phyloP scores from a whole-genome alignment of 768 basidiomycete genomes.

The Rhizopogon rudus region DNA sequence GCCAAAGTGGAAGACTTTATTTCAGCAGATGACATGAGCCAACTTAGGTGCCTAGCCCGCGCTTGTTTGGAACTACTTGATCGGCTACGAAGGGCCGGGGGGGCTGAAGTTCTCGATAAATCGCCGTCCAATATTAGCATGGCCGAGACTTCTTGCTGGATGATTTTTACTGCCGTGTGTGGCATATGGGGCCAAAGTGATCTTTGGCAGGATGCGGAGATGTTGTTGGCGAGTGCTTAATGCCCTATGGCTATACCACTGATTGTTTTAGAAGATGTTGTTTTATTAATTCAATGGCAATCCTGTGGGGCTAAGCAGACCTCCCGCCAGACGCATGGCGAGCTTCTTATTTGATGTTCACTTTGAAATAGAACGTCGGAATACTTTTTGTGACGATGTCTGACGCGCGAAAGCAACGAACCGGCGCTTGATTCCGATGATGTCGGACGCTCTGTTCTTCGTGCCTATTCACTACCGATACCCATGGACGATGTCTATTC shows the following conservation, averaged over 20 bases:
- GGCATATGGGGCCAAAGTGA: constrained; percentile 77
- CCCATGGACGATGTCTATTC: not conserved
- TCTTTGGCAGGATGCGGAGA: constrained; percentile 73
- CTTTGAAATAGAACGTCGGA: not conserved
- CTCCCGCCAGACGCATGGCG: not conserved
- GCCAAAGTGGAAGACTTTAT: constrained; percentile 64
- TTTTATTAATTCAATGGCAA: not conserved
- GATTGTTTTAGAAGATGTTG: not conserved
- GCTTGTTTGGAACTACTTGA: constrained; percentile 50
- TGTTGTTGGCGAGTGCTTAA: constrained; percentile 30
- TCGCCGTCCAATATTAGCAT: constrained; percentile 26
- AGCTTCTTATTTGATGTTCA: not conserved
- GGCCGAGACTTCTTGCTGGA: constrained; percentile 59
- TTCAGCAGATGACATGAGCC: constrained; percentile 70
- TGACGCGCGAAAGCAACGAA: not conserved
- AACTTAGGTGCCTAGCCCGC: constrained; percentile 71
- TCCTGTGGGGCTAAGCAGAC: not conserved
- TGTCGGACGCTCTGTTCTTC: not conserved
- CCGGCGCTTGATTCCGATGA: not conserved
- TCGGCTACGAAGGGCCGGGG: constrained; percentile 15
- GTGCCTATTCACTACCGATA: not conserved
- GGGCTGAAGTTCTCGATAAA: not conserved
- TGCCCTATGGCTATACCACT: not conserved
- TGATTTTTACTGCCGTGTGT: constrained; percentile 59
- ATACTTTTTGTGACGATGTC: not conserved